Evolutionary conservation across 176 grass and related monocot species (phyloP), one percentile per base, ranked within the genome.

Genomic region (Aegilops bicornis): DNA sequence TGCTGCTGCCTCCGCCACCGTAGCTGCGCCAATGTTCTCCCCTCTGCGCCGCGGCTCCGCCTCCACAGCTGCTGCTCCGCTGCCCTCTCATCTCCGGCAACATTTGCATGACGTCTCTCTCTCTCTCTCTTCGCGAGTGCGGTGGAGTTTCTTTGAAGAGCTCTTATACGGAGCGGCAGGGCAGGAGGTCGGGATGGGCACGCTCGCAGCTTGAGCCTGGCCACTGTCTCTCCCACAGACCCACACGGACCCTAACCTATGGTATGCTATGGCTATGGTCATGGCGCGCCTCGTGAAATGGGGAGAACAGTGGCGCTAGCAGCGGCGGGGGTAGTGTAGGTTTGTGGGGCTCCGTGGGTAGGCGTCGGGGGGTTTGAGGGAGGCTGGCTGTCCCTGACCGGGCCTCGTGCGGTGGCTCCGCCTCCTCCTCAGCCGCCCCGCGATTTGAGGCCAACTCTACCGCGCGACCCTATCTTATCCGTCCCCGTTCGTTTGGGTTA

Each of bases 361-460:
- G 32, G 79, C 56, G 79, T 86, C 43, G 70, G 4, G 83, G 43
- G 27, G 50, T 42, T 83, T 64, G 32, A 79, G 35, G 24, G 22
- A 64, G 29, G 23, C 32, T 81, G 69, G 81, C 30, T 31, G 30
- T 31, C 30, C 2, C 30, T 31, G 30, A 31, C 30, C 30, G 30
- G 30, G 30, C 30, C 30, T 31, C 30, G 30, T 31, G 30, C 30
- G 35, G 79, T 16, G 64, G 45, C 65, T 25, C 62, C 29, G 10
- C 10, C 9, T 25, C 62, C 29, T 3, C 10, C 9, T 20, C 88
- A 92, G 90, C 91, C 93, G 86, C 96, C 93, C 91, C 84, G 52
- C 69, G 90, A 95, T 89, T 94, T 95, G 96, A 98, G 90, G 87
- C 82, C n/a, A n/a, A n/a, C n/a, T n/a, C n/a, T n/a, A n/a, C n/a